Evolutionary conservation across 2,329 filamentous ascomycete species (phyloP).

Genomic region (Dactylonectria estremocensis): DNA sequence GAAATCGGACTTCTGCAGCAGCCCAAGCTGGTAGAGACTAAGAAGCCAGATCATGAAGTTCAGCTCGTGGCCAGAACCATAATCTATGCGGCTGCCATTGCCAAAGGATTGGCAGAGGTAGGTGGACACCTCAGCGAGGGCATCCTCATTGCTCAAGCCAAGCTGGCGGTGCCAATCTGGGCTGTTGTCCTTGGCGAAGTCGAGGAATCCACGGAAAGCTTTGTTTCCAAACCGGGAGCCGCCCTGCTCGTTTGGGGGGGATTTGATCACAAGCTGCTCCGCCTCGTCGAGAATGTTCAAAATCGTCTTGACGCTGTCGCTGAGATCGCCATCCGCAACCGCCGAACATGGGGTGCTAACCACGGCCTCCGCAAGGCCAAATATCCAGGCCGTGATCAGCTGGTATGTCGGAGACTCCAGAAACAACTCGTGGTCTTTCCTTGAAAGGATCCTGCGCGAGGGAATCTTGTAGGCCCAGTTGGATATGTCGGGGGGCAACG

Average conservation of each 20-base stretch:
- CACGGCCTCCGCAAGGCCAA: conserved; percentile 87
- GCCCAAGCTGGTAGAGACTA: conserved; percentile 86
- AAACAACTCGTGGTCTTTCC: conserved; percentile 85
- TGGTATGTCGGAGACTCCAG: conserved; percentile 81
- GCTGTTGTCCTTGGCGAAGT: conserved; percentile 72
- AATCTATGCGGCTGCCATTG: conserved; percentile 90
- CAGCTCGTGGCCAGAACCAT: conserved; percentile 96
- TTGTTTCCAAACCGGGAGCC: conserved; percentile 97
- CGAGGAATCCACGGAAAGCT: conserved; percentile 86
- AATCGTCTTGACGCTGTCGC: conserved; percentile 74
- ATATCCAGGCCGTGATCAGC: conserved; percentile 88
- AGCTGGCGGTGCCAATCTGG: conserved; percentile 75
- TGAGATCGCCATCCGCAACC: conserved; percentile 69
- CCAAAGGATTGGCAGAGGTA: conserved; percentile 91
- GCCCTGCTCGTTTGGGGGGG: conserved; percentile 87
- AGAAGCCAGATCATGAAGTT: conserved; percentile 98
- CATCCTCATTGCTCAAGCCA: conserved; percentile 65
- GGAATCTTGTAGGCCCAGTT: conserved; percentile 77
- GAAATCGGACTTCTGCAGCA: conserved; percentile 78
- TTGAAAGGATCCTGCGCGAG: conserved; percentile 84
- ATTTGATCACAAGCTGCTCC: conserved; percentile 75
- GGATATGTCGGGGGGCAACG: conserved; percentile 75
- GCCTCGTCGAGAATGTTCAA: conserved; percentile 79
- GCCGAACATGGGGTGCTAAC: conserved; percentile 78
- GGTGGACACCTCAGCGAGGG: conserved; percentile 79